A percentile compares a stretch with the other conserved stretches of the same genome.
Evolutionary conservation across 306 rosid genomes (phyloP).

Genomic region (Cucurbita pepo): DNA sequence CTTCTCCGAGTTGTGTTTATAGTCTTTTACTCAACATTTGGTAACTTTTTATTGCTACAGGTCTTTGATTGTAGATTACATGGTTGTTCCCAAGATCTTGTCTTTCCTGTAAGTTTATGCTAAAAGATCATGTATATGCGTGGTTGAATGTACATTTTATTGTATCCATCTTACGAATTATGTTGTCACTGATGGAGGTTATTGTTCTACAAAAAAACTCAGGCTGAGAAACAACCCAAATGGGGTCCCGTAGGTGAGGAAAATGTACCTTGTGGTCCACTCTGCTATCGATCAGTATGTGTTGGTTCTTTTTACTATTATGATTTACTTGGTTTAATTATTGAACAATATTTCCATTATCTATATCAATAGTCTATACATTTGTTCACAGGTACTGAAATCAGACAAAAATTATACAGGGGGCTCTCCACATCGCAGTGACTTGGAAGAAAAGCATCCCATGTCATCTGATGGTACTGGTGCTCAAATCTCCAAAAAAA

Average conservation of each 20-base stretch:
- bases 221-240: constrained; percentile 76
- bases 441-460: constrained; percentile 41
- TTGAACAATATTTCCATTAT: neutral
- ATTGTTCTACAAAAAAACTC: constrained; percentile 12
- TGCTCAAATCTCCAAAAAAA: constrained; percentile 29
- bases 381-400: constrained; percentile 41
- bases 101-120: constrained; percentile 65
- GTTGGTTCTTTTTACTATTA: neutral
- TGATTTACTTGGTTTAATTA: constrained; percentile 3
- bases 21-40: neutral
- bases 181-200: neutral
- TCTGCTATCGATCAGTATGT: constrained; percentile 70
- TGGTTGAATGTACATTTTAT: neutral
- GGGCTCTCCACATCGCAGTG: constrained; percentile 36
- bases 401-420: constrained; percentile 34
- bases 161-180: neutral
- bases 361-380: constrained; percentile 12
- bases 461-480: constrained; percentile 27
- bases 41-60: constrained; percentile 22
- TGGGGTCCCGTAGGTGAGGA: constrained; percentile 45
- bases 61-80: constrained; percentile 93
- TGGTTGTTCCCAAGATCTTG: constrained; percentile 98
- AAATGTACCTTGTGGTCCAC: constrained; percentile 61
- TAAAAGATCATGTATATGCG: neutral
- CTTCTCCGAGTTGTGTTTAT: neutral